These are phyloP conservation scores for Anisodus acutangulus DNA, from an alignment of 257 asterid species.

Conservation along the genomic window DNA sequence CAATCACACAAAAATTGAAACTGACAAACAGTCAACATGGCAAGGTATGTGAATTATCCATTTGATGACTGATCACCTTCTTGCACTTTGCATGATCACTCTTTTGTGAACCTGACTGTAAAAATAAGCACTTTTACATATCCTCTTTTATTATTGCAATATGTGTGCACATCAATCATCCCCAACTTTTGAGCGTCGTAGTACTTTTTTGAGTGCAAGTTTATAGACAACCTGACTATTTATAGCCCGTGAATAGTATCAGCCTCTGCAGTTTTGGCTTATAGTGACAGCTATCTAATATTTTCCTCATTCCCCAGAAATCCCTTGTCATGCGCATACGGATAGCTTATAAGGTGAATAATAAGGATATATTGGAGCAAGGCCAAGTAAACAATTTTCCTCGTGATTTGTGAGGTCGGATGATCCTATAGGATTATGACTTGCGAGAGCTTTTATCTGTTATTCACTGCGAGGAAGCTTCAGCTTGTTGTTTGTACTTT, in stretches of 20 bases:
- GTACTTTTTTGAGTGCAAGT: constrained; percentile 12
- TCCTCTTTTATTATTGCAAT: constrained; percentile 5
- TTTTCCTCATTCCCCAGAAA: constrained; percentile 59
- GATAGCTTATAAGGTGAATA: constrained; percentile 71
- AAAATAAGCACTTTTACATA: not conserved
- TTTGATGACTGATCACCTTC: constrained; percentile 18
- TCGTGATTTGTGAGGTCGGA: constrained; percentile 54
- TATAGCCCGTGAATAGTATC: not conserved
- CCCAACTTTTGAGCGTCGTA: not conserved
- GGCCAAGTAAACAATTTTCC: constrained; percentile 94
- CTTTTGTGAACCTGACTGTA: constrained; percentile 17
- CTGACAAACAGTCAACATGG: constrained; percentile 90
- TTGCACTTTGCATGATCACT: not conserved
- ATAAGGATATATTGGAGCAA: constrained; percentile 83
- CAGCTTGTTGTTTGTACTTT: constrained; percentile 36
- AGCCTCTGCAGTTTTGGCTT: not conserved
- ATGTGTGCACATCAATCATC: constrained; percentile 4
- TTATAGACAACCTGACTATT: not conserved
- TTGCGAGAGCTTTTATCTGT: constrained; percentile 22
- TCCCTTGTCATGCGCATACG: constrained; percentile 87
- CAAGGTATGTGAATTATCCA: constrained; percentile 57
- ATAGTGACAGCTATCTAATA: constrained; percentile 31
- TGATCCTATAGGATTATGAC: constrained; percentile 1
- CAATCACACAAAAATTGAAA: constrained; percentile 71
- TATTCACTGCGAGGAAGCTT: constrained; percentile 31